Evolutionary conservation across 805 yeast species (phyloP).

Genomic region (Candida sithepensis): DNA sequence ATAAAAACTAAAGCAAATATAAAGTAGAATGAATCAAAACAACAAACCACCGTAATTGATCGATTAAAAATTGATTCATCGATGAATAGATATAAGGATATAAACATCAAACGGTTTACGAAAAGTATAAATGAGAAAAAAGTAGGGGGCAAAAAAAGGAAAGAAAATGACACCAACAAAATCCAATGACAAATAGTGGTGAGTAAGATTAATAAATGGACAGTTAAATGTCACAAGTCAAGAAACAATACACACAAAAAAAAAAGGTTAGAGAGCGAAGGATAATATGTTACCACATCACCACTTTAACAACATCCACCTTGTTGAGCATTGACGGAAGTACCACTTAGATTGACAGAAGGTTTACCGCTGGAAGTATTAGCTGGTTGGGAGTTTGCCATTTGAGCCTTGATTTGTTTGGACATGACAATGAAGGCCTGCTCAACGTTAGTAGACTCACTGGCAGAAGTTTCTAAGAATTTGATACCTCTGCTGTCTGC

Average conservation of each 20-base stretch:
- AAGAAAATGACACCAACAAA: background rate
- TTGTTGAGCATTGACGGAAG: conserved; percentile 44
- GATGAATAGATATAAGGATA: background rate
- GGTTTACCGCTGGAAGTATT: conserved; percentile 44
- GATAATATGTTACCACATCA: background rate
- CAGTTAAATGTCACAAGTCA: background rate
- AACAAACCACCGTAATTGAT: background rate
- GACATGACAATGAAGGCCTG: conserved; percentile 99
- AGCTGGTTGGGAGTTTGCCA: conserved; percentile 62
- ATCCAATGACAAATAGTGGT: background rate
- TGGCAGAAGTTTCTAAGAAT: conserved; percentile 93
- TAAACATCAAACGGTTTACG: background rate
- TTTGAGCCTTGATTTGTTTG: conserved; percentile 93
- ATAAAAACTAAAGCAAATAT: background rate
- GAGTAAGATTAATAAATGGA: background rate
- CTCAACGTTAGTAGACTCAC: conserved; percentile 93
- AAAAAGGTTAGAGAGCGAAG: background rate
- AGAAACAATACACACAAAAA: background rate
- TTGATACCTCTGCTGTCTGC: conserved; percentile 94
- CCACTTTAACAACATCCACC: conserved; percentile 44
- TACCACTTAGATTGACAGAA: conserved; percentile 71
- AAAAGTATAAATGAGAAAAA: background rate
- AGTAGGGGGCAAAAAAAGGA: background rate
- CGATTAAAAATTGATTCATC: background rate
- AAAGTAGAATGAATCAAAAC: background rate